Conservation (phyloP, 2,329 filamentous ascomycete genomes). For the Xylaria sp. region DNA sequence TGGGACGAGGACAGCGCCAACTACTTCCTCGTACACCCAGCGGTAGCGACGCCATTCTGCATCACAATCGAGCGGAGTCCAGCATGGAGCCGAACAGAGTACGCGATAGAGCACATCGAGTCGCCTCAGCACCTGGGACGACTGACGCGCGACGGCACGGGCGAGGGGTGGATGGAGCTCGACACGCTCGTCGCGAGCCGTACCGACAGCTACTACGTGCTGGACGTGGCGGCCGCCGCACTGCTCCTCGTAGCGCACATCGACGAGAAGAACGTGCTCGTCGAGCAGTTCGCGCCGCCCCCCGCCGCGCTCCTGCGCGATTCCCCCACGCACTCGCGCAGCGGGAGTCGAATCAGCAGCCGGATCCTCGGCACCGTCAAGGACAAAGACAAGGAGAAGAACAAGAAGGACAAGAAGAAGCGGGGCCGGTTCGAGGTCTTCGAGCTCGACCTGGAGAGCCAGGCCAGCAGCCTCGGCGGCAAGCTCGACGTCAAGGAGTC, state of each 20-base stretch:
- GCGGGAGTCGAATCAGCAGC: conserved; percentile 48
- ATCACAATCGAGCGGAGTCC: conserved; percentile 67
- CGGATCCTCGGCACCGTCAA: conserved; percentile 41
- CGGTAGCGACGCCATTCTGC: conserved; percentile 71
- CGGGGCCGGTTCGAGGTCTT: conserved; percentile 64
- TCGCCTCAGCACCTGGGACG: conserved; percentile 68
- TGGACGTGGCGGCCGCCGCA: conserved; percentile 70
- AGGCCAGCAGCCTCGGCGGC: conserved; percentile 60
- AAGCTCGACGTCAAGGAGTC: conserved; percentile 53
- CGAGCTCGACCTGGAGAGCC: conserved; percentile 72
- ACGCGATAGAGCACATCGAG: conserved; percentile 73
- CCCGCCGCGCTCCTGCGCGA: conserved; percentile 53
- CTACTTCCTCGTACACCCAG: conserved; percentile 72
- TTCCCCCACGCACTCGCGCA: conserved; percentile 38
- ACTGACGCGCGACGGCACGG: conserved; percentile 68
- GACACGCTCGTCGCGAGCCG: conserved; percentile 69
- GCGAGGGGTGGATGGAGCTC: conserved; percentile 68
- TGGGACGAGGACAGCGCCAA: conserved; percentile 71
- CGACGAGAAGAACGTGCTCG: conserved; percentile 62
- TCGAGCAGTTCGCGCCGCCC: conserved; percentile 69
- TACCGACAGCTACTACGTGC: conserved; percentile 69
- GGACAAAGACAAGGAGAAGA: conserved; percentile 47
- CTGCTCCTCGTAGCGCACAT: conserved; percentile 67
- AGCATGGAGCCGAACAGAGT: conserved; percentile 70
- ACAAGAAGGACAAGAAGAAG: conserved; percentile 51